A percentile compares a stretch with the other conserved stretches of the same genome.
These are phyloP conservation scores for Hypoxylon sp. DNA, from an alignment of 2,329 filamentous ascomycete species.

Conservation along the genomic window DNA sequence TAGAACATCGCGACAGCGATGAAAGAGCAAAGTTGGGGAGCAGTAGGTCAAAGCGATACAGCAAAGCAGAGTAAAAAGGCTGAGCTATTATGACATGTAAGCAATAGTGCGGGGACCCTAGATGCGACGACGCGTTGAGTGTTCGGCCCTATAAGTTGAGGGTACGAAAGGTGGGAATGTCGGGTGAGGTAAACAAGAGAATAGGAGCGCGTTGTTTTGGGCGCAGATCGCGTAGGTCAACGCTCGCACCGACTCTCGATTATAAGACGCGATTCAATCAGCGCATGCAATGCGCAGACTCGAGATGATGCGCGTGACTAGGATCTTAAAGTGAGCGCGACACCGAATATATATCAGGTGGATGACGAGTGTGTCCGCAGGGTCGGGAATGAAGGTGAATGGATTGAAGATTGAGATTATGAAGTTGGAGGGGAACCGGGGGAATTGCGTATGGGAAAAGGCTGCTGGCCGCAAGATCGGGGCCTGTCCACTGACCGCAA, in stretches of 20 bases:
- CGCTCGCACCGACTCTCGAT: constrained; percentile 34
- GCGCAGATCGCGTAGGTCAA: constrained; percentile 45
- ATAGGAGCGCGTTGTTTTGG: constrained; percentile 47
- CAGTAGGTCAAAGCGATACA: constrained; percentile 38
- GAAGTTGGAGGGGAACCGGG: constrained; percentile 36
- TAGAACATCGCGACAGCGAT: constrained; percentile 83
- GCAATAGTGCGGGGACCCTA: constrained; percentile 15
- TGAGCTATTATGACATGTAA: constrained; percentile 40
- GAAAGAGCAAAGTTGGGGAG: constrained; percentile 36
- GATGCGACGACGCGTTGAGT: constrained; percentile 39
- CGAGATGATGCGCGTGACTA: constrained; percentile 16
- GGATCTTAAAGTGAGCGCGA: constrained; percentile 17
- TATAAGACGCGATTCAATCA: constrained; percentile 34
- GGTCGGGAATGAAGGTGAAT: constrained; percentile 30
- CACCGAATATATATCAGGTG: constrained; percentile 26
- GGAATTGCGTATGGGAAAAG: constrained; percentile 31
- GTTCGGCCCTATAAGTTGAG: constrained; percentile 18
- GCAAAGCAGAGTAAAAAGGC: constrained; percentile 25
- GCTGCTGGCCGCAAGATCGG: constrained; percentile 27
- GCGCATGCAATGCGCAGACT: constrained; percentile 29
- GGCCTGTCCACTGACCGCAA: constrained; percentile 30
- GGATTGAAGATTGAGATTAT: constrained; percentile 41
- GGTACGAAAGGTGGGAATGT: constrained; percentile 33
- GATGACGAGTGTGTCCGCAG: constrained; percentile 29
- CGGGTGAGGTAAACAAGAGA: constrained; percentile 47